phyloP scores from a whole-genome alignment of 805 yeast species.

The Candida piceae region DNA sequence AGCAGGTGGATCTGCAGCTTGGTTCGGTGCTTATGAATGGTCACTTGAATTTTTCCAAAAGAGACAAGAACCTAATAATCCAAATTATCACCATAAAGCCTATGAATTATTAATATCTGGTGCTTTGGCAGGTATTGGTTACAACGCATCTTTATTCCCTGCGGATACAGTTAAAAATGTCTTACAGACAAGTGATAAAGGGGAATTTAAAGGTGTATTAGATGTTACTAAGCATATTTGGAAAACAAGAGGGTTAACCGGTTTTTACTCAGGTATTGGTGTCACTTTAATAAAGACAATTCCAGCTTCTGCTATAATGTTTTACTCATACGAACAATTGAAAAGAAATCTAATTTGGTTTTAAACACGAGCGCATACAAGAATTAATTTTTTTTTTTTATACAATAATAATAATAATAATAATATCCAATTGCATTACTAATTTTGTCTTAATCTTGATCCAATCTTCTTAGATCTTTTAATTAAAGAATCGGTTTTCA shows the following conservation, averaged over 20 bases:
- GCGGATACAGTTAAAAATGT: slow-evolving; percentile 86
- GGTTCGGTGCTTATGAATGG: slow-evolving; percentile 88
- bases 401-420: no score
- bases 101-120: slow-evolving; percentile 69
- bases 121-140: slow-evolving; percentile 79
- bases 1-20: slow-evolving; percentile 83
- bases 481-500: slow-evolving; percentile 51
- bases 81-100: slow-evolving; percentile 30
- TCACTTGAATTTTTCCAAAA: slow-evolving; percentile 35
- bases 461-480: slow-evolving; percentile 19
- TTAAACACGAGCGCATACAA: no score
- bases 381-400: no score
- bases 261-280: slow-evolving; percentile 80
- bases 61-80: slow-evolving; percentile 13
- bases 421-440: neutral
- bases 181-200: slow-evolving; percentile 55
- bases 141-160: slow-evolving; percentile 78
- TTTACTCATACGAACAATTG: slow-evolving; percentile 68
- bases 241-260: slow-evolving; percentile 54
- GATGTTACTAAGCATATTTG: slow-evolving; percentile 38
- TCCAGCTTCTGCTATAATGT: slow-evolving; percentile 87
- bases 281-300: slow-evolving; percentile 76
- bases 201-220: slow-evolving; percentile 23
- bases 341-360: no score
- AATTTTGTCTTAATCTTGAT: neutral